Percentiles rank a stretch among this genome's conserved stretches.
Evolutionary conservation across 2,329 filamentous ascomycete genomes (phyloP).

Genomic region (Phaeosphaeria sp.): DNA sequence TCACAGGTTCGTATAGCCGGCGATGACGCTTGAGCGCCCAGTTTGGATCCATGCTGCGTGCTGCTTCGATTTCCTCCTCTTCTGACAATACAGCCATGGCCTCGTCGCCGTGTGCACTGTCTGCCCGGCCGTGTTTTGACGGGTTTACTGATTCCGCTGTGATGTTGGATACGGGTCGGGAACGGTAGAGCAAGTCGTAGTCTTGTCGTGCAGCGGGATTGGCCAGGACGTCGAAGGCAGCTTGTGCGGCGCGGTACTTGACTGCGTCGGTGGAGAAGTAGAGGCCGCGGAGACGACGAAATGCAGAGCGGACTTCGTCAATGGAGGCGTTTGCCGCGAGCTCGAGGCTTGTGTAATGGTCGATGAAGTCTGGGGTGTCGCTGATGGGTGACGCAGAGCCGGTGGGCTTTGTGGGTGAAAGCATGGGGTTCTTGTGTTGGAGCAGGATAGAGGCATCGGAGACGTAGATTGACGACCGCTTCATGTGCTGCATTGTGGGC

Average conservation of each 20-base stretch:
- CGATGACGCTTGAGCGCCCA: conserved; percentile 32
- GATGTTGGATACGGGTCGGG: conserved; percentile 9
- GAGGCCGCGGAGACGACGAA: conserved; percentile 32
- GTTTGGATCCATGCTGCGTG: conserved; percentile 30
- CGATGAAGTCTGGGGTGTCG: conserved; percentile 26
- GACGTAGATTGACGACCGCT: conserved; percentile 34
- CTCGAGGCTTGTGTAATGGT: conserved; percentile 41
- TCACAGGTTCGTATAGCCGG: conserved; percentile 21
- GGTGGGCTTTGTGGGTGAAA: conserved; percentile 19
- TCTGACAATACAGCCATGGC: conserved; percentile 18
- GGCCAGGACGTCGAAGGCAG: conserved; percentile 38
- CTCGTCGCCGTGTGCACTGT: conserved; percentile 27
- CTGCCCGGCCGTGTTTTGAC: conserved; percentile 29
- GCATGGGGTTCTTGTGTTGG: conserved; percentile 25
- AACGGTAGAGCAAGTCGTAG: conserved; percentile 35
- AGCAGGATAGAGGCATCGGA: conserved; percentile 33
- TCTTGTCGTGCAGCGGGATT: conserved; percentile 32
- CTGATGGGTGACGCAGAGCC: conserved; percentile 17
- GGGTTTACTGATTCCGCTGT: conserved; percentile 16
- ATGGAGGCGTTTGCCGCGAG: conserved; percentile 30
- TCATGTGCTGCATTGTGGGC: conserved; percentile 23
- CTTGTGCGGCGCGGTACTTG: conserved; percentile 40
- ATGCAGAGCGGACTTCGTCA: conserved; percentile 38
- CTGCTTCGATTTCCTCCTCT: conserved; percentile 22
- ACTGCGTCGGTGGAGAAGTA: conserved; percentile 37